Conservation (phyloP, 2,329 filamentous ascomycete species). For the Paracoccidioides lutzii region DNA sequence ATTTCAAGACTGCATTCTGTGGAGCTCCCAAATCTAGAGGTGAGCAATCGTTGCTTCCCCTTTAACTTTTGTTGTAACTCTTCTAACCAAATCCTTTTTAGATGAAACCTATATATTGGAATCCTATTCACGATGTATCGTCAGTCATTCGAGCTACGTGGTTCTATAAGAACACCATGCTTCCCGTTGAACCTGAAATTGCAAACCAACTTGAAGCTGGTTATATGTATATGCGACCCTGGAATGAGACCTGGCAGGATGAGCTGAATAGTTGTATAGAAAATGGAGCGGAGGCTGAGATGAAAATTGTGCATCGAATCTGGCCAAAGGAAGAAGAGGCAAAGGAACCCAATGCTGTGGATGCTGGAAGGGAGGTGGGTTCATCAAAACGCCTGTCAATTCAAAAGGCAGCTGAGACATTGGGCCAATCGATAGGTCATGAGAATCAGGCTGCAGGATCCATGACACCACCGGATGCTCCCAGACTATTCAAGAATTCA, state of each 20-base stretch:
- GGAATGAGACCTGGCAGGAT: slow-evolving; percentile 85
- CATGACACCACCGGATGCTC: slow-evolving; percentile 30
- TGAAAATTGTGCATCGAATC: slow-evolving; percentile 73
- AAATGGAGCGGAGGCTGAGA: slow-evolving; percentile 77
- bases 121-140: slow-evolving; percentile 77
- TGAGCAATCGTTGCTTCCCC: slow-evolving; percentile 8
- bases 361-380: slow-evolving; percentile 27
- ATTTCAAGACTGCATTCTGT: slow-evolving; percentile 84
- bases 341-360: slow-evolving; percentile 21
- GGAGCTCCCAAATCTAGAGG: slow-evolving; percentile 56
- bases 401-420: slow-evolving; percentile 3
- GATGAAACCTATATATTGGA: slow-evolving; percentile 98
- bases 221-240: slow-evolving; percentile 72
- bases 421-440: slow-evolving; percentile 11
- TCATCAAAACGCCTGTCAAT: slow-evolving; percentile 2
- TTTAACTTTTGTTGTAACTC: neutral
- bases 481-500: slow-evolving; percentile 55
- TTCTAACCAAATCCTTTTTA: slow-evolving; percentile 25
- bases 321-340: slow-evolving; percentile 52
- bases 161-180: slow-evolving; percentile 96
- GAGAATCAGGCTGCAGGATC: slow-evolving; percentile 32
- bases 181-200: slow-evolving; percentile 69
- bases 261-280: slow-evolving; percentile 83
- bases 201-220: slow-evolving; percentile 90
- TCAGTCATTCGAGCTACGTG: slow-evolving; percentile 77